Evolutionary conservation across 257 asterid species (phyloP).

Genomic region (Rehmannia glutinosa): DNA sequence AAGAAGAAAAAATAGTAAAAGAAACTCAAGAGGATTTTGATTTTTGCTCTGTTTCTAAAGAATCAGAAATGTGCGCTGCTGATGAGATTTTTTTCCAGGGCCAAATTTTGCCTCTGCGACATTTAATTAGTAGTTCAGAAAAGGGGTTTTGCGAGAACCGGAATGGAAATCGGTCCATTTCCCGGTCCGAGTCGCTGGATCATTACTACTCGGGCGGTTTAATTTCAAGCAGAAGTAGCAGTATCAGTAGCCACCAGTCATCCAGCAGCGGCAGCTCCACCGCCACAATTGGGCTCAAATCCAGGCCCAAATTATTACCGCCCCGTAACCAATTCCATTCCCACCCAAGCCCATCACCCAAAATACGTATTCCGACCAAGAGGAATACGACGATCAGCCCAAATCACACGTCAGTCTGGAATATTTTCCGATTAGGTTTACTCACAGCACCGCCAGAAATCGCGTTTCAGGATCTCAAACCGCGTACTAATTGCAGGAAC

Average conservation of each 20-base stretch:
- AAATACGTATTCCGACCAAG: slow-evolving; percentile 29
- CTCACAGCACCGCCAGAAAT: slow-evolving; percentile 68
- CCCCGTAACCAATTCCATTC: slow-evolving; percentile 60
- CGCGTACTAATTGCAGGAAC: slow-evolving; percentile 20
- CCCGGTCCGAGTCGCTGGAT: slow-evolving; percentile 63
- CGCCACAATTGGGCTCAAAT: slow-evolving; percentile 2
- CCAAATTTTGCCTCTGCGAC: slow-evolving; percentile 66
- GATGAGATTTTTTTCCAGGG: slow-evolving; percentile 81
- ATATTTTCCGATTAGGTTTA: slow-evolving; percentile 56
- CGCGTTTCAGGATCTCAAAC: slow-evolving; percentile 48
- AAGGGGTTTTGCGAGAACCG: slow-evolving; percentile 10
- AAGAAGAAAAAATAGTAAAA: neutral
- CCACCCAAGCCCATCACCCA: slow-evolving; percentile 90
- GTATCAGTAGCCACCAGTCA: slow-evolving; percentile 66
- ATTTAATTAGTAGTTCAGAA: slow-evolving; percentile 53
- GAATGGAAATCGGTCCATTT: slow-evolving; percentile 15
- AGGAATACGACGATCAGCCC: slow-evolving; percentile 1
- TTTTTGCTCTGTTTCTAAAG: slow-evolving; percentile 42
- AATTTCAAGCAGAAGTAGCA: slow-evolving; percentile 53
- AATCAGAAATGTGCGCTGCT: slow-evolving; percentile 74
- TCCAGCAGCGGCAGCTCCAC: slow-evolving; percentile 46
- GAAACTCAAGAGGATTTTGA: slow-evolving; percentile 55
- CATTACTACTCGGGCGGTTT: slow-evolving; percentile 35
- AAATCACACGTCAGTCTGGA: slow-evolving; percentile 31
- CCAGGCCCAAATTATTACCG: slow-evolving; percentile 25